These are phyloP conservation scores for Hordeum pubiflorum DNA, from an alignment of 202 grass and related monocot species.

Conservation along the genomic window DNA sequence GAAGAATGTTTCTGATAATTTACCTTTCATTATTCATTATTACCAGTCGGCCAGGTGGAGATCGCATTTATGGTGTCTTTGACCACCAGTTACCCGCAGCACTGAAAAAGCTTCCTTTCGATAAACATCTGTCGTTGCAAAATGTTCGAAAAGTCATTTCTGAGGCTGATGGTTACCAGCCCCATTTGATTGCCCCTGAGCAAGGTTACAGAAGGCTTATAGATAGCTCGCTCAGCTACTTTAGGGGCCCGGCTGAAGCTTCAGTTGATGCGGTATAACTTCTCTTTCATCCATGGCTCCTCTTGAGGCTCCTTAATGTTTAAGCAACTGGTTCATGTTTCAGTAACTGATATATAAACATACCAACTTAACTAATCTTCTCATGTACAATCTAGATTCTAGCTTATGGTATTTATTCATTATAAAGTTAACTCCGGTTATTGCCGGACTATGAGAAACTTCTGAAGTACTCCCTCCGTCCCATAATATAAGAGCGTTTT, in stretches of 20 bases:
- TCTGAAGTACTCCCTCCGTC: background rate
- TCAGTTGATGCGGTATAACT: constrained; percentile 90
- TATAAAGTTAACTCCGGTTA: constrained; percentile 5
- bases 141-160: constrained; percentile 96
- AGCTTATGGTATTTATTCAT: background rate
- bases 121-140: constrained; percentile 86
- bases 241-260: constrained; percentile 94
- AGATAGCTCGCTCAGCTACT: constrained; percentile 94
- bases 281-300: background rate
- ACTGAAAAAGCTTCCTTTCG: constrained; percentile 93
- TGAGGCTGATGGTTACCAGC: constrained; percentile 98
- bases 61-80: constrained; percentile 99
- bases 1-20: constrained; percentile 16
- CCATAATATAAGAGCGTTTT: no score
- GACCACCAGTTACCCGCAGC: constrained; percentile 89
- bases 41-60: constrained; percentile 86
- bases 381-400: background rate
- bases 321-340: background rate
- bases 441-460: background rate
- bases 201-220: constrained; percentile 97
- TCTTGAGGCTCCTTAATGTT: constrained; percentile 11
- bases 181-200: constrained; percentile 95
- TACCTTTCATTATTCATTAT: background rate
- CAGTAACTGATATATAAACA: background rate
- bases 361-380: background rate